Percentiles rank a stretch among this genome's conserved stretches.
Evolutionary conservation across 306 rosid species (phyloP).

Genomic region (Medicago lupulina): DNA sequence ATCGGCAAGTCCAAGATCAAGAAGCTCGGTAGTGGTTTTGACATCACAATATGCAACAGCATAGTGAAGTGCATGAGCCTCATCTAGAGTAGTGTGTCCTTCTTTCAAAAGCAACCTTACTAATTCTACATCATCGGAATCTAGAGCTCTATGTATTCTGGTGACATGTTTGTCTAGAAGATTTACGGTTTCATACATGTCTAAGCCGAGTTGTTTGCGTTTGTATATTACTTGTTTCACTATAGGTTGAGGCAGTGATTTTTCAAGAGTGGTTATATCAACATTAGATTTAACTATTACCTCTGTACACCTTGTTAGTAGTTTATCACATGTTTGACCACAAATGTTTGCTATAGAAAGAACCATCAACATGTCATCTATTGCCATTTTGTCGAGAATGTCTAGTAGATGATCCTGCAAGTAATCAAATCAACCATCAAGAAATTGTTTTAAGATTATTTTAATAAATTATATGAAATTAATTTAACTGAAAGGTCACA

Average conservation of each 20-base stretch:
- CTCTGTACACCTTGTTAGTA: constrained; percentile 48
- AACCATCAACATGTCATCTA: constrained; percentile 61
- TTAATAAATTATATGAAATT: too few relatives aligned
- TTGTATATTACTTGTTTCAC: constrained; percentile 52
- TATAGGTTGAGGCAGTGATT: constrained; percentile 49
- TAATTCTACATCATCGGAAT: constrained; percentile 70
- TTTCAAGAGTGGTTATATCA: constrained; percentile 59
- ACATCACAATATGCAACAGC: constrained; percentile 72
- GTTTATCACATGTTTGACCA: constrained; percentile 51
- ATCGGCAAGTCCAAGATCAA: constrained; percentile 70
- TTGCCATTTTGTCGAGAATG: constrained; percentile 53
- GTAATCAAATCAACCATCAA: too few relatives aligned
- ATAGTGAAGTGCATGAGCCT: constrained; percentile 71
- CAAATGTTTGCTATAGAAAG: constrained; percentile 57
- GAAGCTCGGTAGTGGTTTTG: constrained; percentile 62
- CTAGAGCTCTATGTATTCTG: constrained; percentile 72
- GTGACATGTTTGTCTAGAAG: constrained; percentile 60
- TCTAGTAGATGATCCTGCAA: constrained; percentile 56
- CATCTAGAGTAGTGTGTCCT: constrained; percentile 64
- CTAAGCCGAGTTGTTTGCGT: constrained; percentile 47
- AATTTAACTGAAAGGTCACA: too few relatives aligned
- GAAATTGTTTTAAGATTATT: too few relatives aligned
- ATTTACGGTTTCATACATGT: constrained; percentile 20
- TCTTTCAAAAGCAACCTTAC: constrained; percentile 69
- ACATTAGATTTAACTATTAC: constrained; percentile 54